phyloP scores from a whole-genome alignment of 306 rosid species.

The Cicer yamashitae region DNA sequence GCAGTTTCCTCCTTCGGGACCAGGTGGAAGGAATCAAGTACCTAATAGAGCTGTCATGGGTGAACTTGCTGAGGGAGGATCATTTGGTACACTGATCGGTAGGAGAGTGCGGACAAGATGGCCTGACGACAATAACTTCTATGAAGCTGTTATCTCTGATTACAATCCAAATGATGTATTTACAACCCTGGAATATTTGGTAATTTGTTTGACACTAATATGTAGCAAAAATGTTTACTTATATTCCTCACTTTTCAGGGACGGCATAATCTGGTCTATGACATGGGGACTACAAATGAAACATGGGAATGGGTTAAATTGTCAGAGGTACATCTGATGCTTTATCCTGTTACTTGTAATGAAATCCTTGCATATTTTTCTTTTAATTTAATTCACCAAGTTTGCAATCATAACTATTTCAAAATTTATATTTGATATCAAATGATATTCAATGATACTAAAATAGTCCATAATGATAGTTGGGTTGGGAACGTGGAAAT shows the following conservation, averaged over 20 bases:
- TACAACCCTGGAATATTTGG: constrained; percentile 29
- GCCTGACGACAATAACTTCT: constrained; percentile 97
- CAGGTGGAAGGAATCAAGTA: constrained; percentile 76
- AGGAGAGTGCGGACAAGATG: constrained; percentile 91
- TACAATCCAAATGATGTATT: constrained; percentile 72
- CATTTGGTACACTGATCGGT: constrained; percentile 70
- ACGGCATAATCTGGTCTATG: constrained; percentile 83
- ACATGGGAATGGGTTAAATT: constrained; percentile 97
- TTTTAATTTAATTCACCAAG: not conserved
- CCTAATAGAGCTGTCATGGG: constrained; percentile 64
- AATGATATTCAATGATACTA: not conserved
- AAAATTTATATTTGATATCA: constrained; percentile 35
- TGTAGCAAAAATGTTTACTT: constrained; percentile 32
- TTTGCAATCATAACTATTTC: constrained; percentile 15
- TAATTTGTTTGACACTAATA: constrained; percentile 34
- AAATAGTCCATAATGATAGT: constrained; percentile 14
- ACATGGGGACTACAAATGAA: constrained; percentile 71
- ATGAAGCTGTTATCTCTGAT: constrained; percentile 91
- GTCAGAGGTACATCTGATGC: constrained; percentile 72
- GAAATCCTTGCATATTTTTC: constrained; percentile 26
- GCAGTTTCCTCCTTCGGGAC: constrained; percentile 73
- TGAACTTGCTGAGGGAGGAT: constrained; percentile 68
- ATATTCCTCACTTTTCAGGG: constrained; percentile 62
- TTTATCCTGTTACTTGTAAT: constrained; percentile 34
- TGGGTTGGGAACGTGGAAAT: not conserved